Conservation (phyloP, 2,329 filamentous ascomycete genomes). For the Stagonosporopsis chrysanthemi region DNA sequence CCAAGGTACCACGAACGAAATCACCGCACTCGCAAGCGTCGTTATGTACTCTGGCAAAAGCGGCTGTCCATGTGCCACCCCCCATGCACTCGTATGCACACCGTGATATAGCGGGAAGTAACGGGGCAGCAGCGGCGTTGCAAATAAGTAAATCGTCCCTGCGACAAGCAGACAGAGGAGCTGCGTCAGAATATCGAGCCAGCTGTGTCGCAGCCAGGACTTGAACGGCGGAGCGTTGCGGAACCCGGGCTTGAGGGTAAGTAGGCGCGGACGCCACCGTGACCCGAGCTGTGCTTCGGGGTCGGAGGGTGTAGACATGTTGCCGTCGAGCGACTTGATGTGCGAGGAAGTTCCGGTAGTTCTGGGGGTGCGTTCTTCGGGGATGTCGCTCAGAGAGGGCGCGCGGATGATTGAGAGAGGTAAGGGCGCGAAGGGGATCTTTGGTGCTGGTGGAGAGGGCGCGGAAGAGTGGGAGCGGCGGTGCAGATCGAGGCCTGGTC, state of each 20-base stretch:
- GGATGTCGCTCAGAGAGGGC: conserved; percentile 7
- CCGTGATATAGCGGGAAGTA: conserved; percentile 58
- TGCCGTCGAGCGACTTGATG: not conserved
- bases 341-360: not conserved
- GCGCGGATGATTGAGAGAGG: not conserved
- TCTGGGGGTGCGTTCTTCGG: not conserved
- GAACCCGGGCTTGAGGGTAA: conserved; percentile 20
- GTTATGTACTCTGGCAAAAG: conserved; percentile 73
- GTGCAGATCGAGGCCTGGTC: conserved; percentile 1
- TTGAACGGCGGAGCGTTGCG: conserved; percentile 22
- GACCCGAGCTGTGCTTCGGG: not conserved
- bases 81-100: conserved; percentile 45
- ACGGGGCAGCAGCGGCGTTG: conserved; percentile 65
- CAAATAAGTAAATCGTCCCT: conserved; percentile 34
- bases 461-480: not conserved
- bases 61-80: conserved; percentile 67
- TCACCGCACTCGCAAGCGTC: conserved; percentile 69
- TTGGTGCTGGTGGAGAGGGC: not conserved
- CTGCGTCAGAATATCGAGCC: conserved; percentile 72
- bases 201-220: conserved; percentile 22
- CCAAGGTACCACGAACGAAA: conserved; percentile 70
- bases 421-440: not conserved
- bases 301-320: not conserved
- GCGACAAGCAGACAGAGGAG: conserved; percentile 66
- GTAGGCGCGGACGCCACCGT: not conserved